These are phyloP conservation scores for Populus trichocarpa DNA, from an alignment of 441 rosid genomes.

Conservation along the genomic window DNA sequence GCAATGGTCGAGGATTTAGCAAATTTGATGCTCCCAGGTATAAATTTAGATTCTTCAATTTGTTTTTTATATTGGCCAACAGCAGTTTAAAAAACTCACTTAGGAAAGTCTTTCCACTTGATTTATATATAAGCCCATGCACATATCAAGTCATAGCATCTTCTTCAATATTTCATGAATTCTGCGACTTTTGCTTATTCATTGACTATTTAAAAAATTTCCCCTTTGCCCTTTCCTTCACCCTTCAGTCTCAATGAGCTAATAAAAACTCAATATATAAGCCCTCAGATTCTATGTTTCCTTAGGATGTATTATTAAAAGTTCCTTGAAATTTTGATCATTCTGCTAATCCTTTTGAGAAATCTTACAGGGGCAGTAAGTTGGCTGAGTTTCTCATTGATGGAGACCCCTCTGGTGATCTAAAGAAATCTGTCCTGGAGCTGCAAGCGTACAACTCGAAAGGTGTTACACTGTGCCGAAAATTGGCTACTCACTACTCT, in stretches of 20 bases:
- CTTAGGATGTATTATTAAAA: not conserved
- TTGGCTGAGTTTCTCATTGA: conserved; percentile 48
- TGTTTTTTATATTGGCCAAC: not conserved
- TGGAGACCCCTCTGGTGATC: conserved; percentile 50
- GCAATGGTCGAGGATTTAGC: conserved; percentile 55
- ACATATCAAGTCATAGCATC: not conserved
- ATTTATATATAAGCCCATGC: not conserved
- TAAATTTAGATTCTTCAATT: not conserved
- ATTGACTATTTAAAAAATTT: not conserved
- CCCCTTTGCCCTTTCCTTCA: not conserved
- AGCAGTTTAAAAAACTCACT: not conserved
- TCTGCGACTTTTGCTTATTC: not conserved
- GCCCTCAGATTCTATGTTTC: not conserved
- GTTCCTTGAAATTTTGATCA: not conserved
- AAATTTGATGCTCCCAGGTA: conserved; percentile 59
- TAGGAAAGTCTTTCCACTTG: not conserved
- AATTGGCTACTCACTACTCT: conserved; percentile 52
- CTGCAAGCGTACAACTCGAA: conserved; percentile 33
- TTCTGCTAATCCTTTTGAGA: not conserved
- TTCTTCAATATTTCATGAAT: not conserved
- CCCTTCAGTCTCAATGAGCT: not conserved
- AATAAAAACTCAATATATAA: not conserved
- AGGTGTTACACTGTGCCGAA: conserved; percentile 47
- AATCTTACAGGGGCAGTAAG: conserved; percentile 38
- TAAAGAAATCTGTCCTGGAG: conserved; percentile 56